phyloP scores from a whole-genome alignment of 805 yeast species.

The Candida methanosorbosa region DNA sequence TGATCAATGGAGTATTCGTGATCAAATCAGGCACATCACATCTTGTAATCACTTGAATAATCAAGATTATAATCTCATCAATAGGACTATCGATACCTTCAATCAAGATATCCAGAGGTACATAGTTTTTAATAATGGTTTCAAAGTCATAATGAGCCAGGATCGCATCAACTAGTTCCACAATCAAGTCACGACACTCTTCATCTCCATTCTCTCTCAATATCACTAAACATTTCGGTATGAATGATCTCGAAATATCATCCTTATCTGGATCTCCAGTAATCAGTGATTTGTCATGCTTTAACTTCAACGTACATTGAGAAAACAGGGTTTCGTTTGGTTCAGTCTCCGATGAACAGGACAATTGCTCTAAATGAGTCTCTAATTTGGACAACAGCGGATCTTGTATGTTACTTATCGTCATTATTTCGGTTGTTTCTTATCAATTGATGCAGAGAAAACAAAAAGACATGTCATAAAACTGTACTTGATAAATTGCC shows the following conservation, averaged over 20 bases:
- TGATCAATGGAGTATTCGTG: slow-evolving; percentile 22
- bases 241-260: slow-evolving; percentile 7
- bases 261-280: neutral
- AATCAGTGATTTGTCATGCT: neutral
- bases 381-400: slow-evolving; percentile 10
- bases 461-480: too few species aligned
- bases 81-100: slow-evolving; percentile 21
- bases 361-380: slow-evolving; percentile 10
- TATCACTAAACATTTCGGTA: slow-evolving; percentile 13
- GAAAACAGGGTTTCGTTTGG: slow-evolving; percentile 7
- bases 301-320: neutral
- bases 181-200: slow-evolving; percentile 4
- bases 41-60: slow-evolving; percentile 15
- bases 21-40: slow-evolving; percentile 25
- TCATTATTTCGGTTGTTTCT: too few species aligned
- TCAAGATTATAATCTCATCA: slow-evolving; percentile 16
- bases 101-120: slow-evolving; percentile 15
- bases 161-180: slow-evolving; percentile 17
- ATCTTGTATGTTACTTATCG: slow-evolving; percentile 6
- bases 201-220: slow-evolving; percentile 14
- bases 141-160: slow-evolving; percentile 20
- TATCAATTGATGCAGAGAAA: too few species aligned
- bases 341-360: neutral
- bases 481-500: too few species aligned
- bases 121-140: slow-evolving; percentile 14